Evolutionary conservation across 1,139 yeast genomes (phyloP).

Genomic region (Suhomyces bokatorum): DNA sequence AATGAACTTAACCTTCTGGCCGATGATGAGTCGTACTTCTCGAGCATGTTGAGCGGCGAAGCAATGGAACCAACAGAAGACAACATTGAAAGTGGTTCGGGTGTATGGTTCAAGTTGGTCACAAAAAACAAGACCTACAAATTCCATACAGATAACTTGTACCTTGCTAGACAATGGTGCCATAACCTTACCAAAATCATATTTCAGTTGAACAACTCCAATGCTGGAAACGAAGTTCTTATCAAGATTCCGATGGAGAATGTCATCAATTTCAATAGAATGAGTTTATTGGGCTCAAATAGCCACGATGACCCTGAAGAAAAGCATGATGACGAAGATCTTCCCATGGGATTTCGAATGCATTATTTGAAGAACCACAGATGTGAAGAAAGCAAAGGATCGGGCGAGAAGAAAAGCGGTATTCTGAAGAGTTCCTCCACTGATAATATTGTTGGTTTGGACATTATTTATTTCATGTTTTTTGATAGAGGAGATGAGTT

Average conservation of each 20-base stretch:
- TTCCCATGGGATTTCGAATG: conserved; percentile 27
- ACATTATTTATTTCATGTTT: conserved; percentile 69
- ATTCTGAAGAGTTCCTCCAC: conserved; percentile 23
- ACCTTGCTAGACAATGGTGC: conserved; percentile 80
- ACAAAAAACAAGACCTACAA: conserved; percentile 61
- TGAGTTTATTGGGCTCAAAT: conserved; percentile 9
- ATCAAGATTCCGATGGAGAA: conserved; percentile 74
- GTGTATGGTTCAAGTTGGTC: conserved; percentile 55
- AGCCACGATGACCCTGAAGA: conserved; percentile 12
- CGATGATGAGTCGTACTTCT: conserved; percentile 30
- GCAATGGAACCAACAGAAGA: conserved; percentile 26
- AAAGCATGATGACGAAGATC: conserved; percentile 15
- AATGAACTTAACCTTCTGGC: conserved; percentile 6
- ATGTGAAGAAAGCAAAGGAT: conserved; percentile 1
- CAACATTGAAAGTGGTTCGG: conserved; percentile 22
- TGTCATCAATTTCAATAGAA: conserved; percentile 61
- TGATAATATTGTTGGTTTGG: conserved; percentile 49
- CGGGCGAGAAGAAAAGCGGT: conserved; percentile 9
- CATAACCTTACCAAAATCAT: conserved; percentile 71
- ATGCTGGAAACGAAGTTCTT: conserved; percentile 70
- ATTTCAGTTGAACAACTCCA: conserved; percentile 61
- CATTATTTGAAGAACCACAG: conserved; percentile 21
- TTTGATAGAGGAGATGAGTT: conserved; percentile 43
- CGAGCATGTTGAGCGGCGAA: conserved; percentile 27
- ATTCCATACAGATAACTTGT: conserved; percentile 72